Percentiles rank a stretch among this genome's conserved stretches.
Conservation (phyloP, 441 rosid species). For the Gossypium trilobum region DNA sequence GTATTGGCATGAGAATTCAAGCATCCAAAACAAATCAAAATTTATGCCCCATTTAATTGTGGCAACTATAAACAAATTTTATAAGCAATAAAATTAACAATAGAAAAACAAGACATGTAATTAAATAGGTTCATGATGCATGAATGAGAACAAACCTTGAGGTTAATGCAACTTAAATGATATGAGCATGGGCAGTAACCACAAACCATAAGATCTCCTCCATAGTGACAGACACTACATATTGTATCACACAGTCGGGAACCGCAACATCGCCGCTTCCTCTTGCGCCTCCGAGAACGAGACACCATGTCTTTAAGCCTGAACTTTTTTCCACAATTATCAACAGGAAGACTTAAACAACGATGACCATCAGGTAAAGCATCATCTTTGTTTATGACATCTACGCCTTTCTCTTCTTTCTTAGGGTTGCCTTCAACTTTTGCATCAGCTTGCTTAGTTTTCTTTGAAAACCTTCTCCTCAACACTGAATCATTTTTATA, state of each 20-base stretch:
- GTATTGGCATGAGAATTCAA: neutral
- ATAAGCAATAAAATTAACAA: neutral
- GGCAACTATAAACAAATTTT: neutral
- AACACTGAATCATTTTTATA: neutral
- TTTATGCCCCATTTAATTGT: neutral
- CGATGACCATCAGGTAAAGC: slow-evolving; percentile 6
- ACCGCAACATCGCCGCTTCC: slow-evolving; percentile 17
- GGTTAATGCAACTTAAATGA: slow-evolving; percentile 30
- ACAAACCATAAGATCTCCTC: slow-evolving; percentile 28
- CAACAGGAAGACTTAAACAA: slow-evolving; percentile 7
- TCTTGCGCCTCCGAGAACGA: slow-evolving; percentile 27
- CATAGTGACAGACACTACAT: slow-evolving; percentile 34
- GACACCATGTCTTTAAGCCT: slow-evolving; percentile 28
- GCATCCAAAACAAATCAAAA: neutral
- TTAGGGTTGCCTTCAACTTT: neutral
- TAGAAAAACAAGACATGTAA: neutral
- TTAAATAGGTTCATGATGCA: neutral
- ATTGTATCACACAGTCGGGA: slow-evolving; percentile 25
- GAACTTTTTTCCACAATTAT: slow-evolving; percentile 14
- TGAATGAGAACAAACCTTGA: slow-evolving; percentile 21
- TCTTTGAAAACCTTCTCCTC: slow-evolving; percentile 10
- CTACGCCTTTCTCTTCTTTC: slow-evolving; percentile 9
- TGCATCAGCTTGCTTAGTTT: slow-evolving; percentile 2
- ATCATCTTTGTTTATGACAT: slow-evolving; percentile 8
- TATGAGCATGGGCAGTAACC: slow-evolving; percentile 29